Conservation (phyloP, 805 yeast genomes). For the Metschnikowia similis region DNA sequence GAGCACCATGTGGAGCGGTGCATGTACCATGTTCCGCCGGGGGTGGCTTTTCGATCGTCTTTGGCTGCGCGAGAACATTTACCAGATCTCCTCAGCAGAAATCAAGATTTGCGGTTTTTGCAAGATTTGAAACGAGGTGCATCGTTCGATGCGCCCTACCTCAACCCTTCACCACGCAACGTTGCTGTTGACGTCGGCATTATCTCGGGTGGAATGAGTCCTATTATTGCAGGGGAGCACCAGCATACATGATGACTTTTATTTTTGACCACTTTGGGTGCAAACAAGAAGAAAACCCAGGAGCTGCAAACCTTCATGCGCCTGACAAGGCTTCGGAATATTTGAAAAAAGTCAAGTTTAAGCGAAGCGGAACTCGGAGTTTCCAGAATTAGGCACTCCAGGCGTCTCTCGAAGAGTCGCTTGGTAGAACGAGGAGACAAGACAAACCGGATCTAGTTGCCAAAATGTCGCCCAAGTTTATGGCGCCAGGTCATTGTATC, state of each 20-base stretch:
- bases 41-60: background rate
- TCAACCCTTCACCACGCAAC: background rate
- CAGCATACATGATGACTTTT: background rate
- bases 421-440: background rate
- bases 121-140: no score
- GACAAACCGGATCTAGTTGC: background rate
- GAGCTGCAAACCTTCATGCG: background rate
- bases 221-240: background rate
- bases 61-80: background rate
- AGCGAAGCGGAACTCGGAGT: background rate
- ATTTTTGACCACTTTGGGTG: background rate
- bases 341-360: background rate
- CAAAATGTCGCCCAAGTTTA: background rate
- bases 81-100: background rate
- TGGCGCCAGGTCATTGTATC: background rate
- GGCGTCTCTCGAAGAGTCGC: background rate
- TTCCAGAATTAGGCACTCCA: background rate
- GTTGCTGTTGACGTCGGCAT: background rate
- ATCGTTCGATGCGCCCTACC: no score
- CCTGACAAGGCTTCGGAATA: background rate
- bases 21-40: background rate
- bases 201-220: background rate
- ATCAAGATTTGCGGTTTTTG: no score
- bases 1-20: background rate
- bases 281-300: background rate